Conservation (phyloP, 2,329 filamentous ascomycete species). For the Apiospora aurea region DNA sequence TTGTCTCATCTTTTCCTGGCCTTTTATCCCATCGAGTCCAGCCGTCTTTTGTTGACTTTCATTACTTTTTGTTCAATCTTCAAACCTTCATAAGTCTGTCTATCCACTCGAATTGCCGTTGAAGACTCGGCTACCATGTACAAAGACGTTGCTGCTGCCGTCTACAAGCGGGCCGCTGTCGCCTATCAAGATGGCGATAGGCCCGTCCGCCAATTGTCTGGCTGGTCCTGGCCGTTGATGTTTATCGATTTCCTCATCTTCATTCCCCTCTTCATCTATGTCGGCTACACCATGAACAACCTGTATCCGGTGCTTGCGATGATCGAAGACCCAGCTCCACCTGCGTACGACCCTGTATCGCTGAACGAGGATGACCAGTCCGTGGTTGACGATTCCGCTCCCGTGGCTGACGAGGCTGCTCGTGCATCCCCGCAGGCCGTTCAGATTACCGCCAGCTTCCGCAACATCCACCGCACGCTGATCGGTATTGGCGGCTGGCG, state of each 20-base stretch:
- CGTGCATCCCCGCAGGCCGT: conserved; percentile 42
- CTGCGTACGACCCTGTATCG: conserved; percentile 60
- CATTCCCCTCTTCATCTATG: conserved; percentile 52
- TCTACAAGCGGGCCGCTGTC: conserved; percentile 45
- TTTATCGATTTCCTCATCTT: conserved; percentile 52
- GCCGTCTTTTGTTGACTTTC: background rate
- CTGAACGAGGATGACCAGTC: conserved; percentile 48
- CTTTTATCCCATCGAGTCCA: conserved; percentile 5
- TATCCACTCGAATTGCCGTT: background rate
- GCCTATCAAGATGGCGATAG: conserved; percentile 30
- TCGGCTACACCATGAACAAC: conserved; percentile 57
- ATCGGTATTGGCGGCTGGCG: conserved; percentile 67
- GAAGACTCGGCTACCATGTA: conserved; percentile 38
- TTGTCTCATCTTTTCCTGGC: conserved; percentile 15
- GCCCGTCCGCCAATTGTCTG: conserved; percentile 43
- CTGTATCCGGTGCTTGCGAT: conserved; percentile 64
- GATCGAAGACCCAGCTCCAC: conserved; percentile 63
- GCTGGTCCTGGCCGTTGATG: conserved; percentile 50
- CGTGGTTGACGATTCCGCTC: conserved; percentile 43
- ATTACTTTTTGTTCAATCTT: background rate
- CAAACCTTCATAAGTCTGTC: background rate
- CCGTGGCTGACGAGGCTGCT: conserved; percentile 46
- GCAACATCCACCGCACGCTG: conserved; percentile 62
- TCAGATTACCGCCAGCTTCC: conserved; percentile 59
- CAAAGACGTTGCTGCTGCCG: conserved; percentile 42